A percentile compares a stretch with the other conserved stretches of the same genome.
Conservation (phyloP, 176 grass and related monocot species). For the Aechmea fasciata region DNA sequence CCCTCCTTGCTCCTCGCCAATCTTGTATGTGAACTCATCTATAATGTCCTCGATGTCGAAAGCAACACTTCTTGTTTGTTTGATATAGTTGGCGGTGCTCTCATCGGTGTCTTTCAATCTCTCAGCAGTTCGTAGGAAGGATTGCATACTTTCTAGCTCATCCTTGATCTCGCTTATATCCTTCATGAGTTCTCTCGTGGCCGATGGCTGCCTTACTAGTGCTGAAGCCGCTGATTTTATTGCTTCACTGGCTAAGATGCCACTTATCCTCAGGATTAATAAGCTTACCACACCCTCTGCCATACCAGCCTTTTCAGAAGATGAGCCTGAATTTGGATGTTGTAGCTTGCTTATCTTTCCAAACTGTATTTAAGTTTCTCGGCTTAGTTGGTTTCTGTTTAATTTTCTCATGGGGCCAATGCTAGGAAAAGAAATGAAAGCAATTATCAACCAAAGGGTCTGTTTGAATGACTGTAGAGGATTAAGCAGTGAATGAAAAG, state of each 20-base stretch:
- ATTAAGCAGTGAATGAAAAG: too few relatives aligned
- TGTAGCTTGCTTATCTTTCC: too few relatives aligned
- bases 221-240: background rate
- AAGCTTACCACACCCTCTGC: constrained; percentile 13
- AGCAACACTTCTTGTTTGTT: constrained; percentile 13
- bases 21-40: constrained; percentile 25
- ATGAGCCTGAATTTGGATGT: too few relatives aligned
- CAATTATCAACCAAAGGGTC: too few relatives aligned
- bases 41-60: constrained; percentile 29
- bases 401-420: too few relatives aligned
- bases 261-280: constrained; percentile 20
- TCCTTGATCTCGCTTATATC: constrained; percentile 18
- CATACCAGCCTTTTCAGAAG: background rate
- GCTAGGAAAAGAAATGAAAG: too few relatives aligned
- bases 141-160: constrained; percentile 24
- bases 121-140: constrained; percentile 14
- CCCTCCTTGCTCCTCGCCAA: constrained; percentile 13
- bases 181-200: constrained; percentile 11
- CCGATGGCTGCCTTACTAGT: constrained; percentile 4
- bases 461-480: too few relatives aligned
- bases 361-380: too few relatives aligned
- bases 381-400: too few relatives aligned
- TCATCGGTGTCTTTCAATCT: constrained; percentile 18
- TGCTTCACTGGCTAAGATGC: constrained; percentile 13
- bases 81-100: constrained; percentile 12